These are phyloP conservation scores for Cicer cuneatum DNA, from an alignment of 306 rosid genomes.

Conservation along the genomic window DNA sequence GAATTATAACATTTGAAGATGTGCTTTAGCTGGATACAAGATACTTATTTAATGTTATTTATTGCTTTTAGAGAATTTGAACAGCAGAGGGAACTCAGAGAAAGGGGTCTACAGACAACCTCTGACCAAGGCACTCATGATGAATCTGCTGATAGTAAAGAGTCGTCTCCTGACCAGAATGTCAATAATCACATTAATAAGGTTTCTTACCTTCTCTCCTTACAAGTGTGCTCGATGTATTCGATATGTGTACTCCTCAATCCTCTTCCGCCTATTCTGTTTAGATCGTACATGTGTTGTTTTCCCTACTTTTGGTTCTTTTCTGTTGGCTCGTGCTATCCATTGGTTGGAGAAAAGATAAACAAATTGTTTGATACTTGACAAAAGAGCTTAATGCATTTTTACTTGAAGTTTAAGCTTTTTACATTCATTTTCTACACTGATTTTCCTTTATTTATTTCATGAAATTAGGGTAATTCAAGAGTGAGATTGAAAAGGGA, in stretches of 20 bases:
- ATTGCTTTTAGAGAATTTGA: conserved; percentile 89
- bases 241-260: conserved; percentile 1
- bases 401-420: conserved; percentile 6
- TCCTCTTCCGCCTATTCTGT: background rate
- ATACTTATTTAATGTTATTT: conserved; percentile 46
- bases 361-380: conserved; percentile 24
- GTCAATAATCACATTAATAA: conserved; percentile 68
- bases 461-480: conserved; percentile 62
- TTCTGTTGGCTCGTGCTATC: conserved; percentile 14
- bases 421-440: conserved; percentile 37
- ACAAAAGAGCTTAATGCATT: conserved; percentile 21
- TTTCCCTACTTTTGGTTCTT: background rate
- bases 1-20: conserved; percentile 43
- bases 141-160: conserved; percentile 70
- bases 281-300: background rate
- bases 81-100: conserved; percentile 98
- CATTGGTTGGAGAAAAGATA: conserved; percentile 32
- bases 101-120: conserved; percentile 81
- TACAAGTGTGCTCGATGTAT: conserved; percentile 19
- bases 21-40: conserved; percentile 45
- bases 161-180: conserved; percentile 67
- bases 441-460: conserved; percentile 42
- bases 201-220: conserved; percentile 51
- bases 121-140: conserved; percentile 73
- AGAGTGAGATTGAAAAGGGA: conserved; percentile 75